A percentile compares a stretch with the other conserved stretches of the same genome.
Evolutionary conservation across 1,284 basidiomycete genomes (phyloP).

Genomic region (Neonothopanus nambi): DNA sequence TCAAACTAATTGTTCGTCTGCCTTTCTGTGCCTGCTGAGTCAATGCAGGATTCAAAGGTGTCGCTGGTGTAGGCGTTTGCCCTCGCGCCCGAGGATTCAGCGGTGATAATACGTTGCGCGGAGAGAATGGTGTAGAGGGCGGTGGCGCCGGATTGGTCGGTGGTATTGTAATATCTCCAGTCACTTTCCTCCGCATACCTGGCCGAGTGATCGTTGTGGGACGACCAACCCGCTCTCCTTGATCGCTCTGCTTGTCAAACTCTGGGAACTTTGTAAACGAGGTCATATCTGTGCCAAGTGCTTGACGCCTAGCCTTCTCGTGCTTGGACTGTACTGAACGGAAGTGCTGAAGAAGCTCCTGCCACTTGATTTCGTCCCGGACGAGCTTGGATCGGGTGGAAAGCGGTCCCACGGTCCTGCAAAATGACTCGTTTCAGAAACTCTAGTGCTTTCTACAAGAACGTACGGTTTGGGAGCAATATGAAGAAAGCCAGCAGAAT

Average conservation of each 20-base stretch:
- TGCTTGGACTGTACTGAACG: slow-evolving; percentile 81
- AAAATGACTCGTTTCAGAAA: not conserved
- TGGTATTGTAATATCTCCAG: slow-evolving; percentile 40
- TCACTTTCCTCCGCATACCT: slow-evolving; percentile 55
- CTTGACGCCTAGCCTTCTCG: slow-evolving; percentile 80
- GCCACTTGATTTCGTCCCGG: slow-evolving; percentile 92
- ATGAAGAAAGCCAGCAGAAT: slow-evolving; percentile 91
- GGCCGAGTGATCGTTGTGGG: slow-evolving; percentile 36
- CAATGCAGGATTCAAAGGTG: slow-evolving; percentile 30
- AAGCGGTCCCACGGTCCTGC: slow-evolving; percentile 32
- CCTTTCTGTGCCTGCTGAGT: slow-evolving; percentile 47
- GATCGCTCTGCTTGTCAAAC: slow-evolving; percentile 37
- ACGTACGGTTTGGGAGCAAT: slow-evolving; percentile 80
- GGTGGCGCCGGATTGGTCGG: slow-evolving; percentile 30
- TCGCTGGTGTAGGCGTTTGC: slow-evolving; percentile 33
- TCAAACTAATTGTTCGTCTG: slow-evolving; percentile 48
- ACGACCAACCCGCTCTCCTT: slow-evolving; percentile 27
- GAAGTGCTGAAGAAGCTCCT: slow-evolving; percentile 86
- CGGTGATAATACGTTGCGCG: slow-evolving; percentile 57
- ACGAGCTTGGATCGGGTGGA: slow-evolving; percentile 73
- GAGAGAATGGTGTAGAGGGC: slow-evolving; percentile 20
- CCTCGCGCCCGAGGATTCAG: slow-evolving; percentile 67
- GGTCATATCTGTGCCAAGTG: slow-evolving; percentile 52
- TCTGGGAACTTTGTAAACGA: slow-evolving; percentile 46
- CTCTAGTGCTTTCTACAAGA: not conserved